Percentiles rank a stretch among this genome's conserved stretches.
Conservation (phyloP, 2,329 filamentous ascomycete species). For the Diaporthe destruens region DNA sequence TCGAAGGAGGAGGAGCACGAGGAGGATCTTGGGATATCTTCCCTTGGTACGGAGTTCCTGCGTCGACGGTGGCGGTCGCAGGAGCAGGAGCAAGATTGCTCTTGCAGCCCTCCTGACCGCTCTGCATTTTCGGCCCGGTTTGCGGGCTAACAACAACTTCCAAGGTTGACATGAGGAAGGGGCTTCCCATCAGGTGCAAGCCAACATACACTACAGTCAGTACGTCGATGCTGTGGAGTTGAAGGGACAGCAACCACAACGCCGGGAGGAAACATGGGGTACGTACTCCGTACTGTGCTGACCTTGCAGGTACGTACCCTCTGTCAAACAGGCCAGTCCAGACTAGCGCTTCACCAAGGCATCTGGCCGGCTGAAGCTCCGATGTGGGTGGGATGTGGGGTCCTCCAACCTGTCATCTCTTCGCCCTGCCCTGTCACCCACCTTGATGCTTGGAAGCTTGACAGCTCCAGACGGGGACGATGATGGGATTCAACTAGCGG, state of each 20-base stretch:
- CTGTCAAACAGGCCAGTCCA: not conserved
- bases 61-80: slow-evolving; percentile 8
- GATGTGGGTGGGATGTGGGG: slow-evolving; percentile 20
- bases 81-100: not conserved
- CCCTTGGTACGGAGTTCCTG: not conserved
- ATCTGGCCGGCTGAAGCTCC: slow-evolving; percentile 9
- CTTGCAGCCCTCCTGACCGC: not conserved
- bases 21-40: not conserved
- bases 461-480: not conserved
- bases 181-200: too few relatives aligned
- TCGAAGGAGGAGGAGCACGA: slow-evolving; percentile 3
- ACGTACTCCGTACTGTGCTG: not conserved
- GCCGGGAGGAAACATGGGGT: not conserved
- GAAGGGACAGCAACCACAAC: not conserved
- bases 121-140: not conserved
- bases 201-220: not conserved
- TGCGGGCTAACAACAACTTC: not conserved
- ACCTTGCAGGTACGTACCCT: not conserved
- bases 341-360: slow-evolving; percentile 8
- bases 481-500: not conserved
- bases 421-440: not conserved
- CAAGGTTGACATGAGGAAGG: not conserved
- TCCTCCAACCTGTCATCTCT: not conserved
- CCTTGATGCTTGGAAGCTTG: not conserved
- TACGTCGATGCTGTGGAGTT: not conserved